Evolutionary conservation across 345 rosid genomes (phyloP), one percentile per base, ranked within the genome.

Genomic region (Rubroshorea leprosula): DNA sequence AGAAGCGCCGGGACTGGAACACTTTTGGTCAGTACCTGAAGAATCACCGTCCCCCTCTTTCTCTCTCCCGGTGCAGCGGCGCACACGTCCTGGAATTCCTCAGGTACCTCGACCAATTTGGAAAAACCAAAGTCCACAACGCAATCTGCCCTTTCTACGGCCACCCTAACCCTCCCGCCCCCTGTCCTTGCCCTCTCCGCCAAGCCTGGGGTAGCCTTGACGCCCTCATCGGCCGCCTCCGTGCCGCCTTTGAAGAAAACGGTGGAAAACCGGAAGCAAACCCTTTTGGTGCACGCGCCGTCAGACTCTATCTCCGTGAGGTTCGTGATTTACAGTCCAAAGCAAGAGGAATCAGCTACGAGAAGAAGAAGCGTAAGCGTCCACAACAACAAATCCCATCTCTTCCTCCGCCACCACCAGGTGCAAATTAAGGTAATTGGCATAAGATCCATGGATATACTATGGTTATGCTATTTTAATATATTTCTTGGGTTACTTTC

Each of bases 1-100:
- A 72, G 39, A 72, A 72, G 57, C 69, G 77, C 29, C 65, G 77
- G 0, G 77, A 72, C 67, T 72, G 77, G 77, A 68, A 60, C 53
- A 72, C 77, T 47, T 72, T 72, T 16, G 69, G 77, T 4, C 77
- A 68, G 25, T 72, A 72, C 52, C 51, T 72, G 5, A 68, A 55
- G 60, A 72, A 72, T 54, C 77, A 72, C 39, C 58, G 77, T 51
- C 77, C 72, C 0, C 77, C 77, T 0, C 67, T 68, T 0, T 59
- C 66, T 20, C 63, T 68, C 10, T 68, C 73, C 18, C 45, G 73
- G 59, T 72, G 77, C 64, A 72, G 77, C 25, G 77, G 77, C n/a
- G 72, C 65, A 62, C 68, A 11, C 67, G 73, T 49, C 17, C 50
- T 46, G 18, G 50, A 46, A 46, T 46, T 46, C 19, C 50, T 46